phyloP scores from a whole-genome alignment of 805 yeast genomes.

The Starmerella stigmatis region DNA sequence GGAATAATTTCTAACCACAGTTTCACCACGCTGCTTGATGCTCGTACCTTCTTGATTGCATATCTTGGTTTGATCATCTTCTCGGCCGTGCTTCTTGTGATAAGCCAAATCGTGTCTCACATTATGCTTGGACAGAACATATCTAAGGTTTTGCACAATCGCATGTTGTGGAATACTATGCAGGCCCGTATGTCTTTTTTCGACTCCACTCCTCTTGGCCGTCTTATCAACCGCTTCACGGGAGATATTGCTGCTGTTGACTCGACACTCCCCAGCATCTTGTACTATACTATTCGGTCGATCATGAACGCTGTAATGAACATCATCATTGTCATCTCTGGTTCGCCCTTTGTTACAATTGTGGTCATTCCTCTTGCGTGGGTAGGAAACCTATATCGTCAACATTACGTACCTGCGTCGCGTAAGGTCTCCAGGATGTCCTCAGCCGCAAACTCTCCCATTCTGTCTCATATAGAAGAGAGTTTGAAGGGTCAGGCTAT shows the following conservation, averaged over 20 bases:
- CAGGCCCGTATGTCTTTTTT: conserved; percentile 67
- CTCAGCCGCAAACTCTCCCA: conserved; percentile 61
- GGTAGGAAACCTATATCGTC: conserved; percentile 58
- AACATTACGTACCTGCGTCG: conserved; percentile 53
- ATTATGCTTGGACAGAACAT: conserved; percentile 36
- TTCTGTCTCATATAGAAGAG: conserved; percentile 73
- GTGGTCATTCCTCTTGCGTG: conserved; percentile 44
- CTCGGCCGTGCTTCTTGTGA: conserved; percentile 25
- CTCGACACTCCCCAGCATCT: conserved; percentile 52
- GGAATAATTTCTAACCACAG: conserved; percentile 24
- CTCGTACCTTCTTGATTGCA: conserved; percentile 50
- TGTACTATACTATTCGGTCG: conserved; percentile 44
- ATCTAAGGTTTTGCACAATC: conserved; percentile 38
- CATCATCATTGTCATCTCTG: conserved; percentile 47
- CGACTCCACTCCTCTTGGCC: conserved; percentile 73
- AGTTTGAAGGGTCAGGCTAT: conserved; percentile 67
- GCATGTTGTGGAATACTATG: conserved; percentile 45
- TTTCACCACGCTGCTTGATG: conserved; percentile 19
- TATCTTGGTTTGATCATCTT: conserved; percentile 64
- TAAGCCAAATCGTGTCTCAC: conserved; percentile 41
- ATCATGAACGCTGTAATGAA: conserved; percentile 45
- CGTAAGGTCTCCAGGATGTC: conserved; percentile 68
- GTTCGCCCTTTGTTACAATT: conserved; percentile 58
- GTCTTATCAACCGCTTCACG: conserved; percentile 67
- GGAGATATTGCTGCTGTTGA: conserved; percentile 70